Base-by-base conservation (phyloP, 305 asterid genomes). In the Fraxinus greggii region DNA sequence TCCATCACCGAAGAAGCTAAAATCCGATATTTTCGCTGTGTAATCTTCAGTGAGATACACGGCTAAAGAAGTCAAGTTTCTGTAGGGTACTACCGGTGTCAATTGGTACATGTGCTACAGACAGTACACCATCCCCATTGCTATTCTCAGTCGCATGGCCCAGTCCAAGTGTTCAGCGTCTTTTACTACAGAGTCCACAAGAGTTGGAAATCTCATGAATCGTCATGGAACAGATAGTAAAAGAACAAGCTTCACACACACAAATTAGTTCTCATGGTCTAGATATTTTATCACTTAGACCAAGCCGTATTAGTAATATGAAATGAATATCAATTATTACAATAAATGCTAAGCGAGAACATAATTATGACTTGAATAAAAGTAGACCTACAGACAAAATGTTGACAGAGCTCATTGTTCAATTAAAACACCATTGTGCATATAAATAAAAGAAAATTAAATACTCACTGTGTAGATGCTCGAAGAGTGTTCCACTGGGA, bases 161-260 rank as follows among this genome's bases (percentile, higher is more conserved):
- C 98, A 95, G 80, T 91, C 92, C 85, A 95, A 89, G 90, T 92
- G 98, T 35, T 94, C 99, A 3, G 97, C 89, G 89, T 95, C 98
- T 90, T 84, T 93, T 82, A 92, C 98, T 95, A 91, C 85, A 83
- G 51, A 51, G 76, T 5, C 23, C 70, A 75, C 80, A 69, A 78
- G 76, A 65, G 15, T 42, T 40, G 75, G 67, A 61, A 51, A 29
- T 80, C 81, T 83, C 26, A 73, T 73, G 3, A 19, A 80, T 48
- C 21, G 40, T 69, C 67, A 7, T 19, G 26, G 26, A 19, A 56
- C 1, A 4, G 23, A 56, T 56, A 1, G 26, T n/a, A 19, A 56
- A 56, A n/a, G 67, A 12, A 42, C 54, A 19, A 56, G 12, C 67
- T 56, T 79, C 78, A 42, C 7, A 12, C 4, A 17, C 21, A 48